Evolutionary conservation across 1,139 yeast genomes (phyloP), one percentile per base, ranked within the genome.

Genomic region (Candida frijolesensis): DNA sequence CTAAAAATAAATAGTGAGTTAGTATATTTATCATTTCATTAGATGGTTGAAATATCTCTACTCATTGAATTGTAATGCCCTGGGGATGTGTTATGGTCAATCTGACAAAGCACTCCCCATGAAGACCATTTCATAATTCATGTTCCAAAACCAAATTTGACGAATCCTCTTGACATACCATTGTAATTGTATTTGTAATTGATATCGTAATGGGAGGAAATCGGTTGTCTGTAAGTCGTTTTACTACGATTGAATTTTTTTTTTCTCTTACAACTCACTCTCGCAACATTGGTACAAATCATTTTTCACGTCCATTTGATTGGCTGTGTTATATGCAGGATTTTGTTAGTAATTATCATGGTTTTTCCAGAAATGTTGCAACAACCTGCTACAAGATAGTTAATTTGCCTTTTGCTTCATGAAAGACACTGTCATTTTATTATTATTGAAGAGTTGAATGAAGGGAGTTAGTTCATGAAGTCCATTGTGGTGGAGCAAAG

Each of bases 1-100:
- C 63, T 63, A 57, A 58, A 58, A 52, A 33, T 30, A 16, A 9
- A 9, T 6, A 25, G 10, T 19, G 2, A 22, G 57, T 56, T 56
- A 56, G 59, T 56, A 55, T 27, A 10, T 32, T 22, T 15, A 15
- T 27, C n/a, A 14, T 15, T 14, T 34, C 11, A 10, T 34, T 15
- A 2, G 11, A n/a, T 34, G 15, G 7, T 9, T 5, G 11, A 34
- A 8, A 25, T 9, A 25, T 25, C 29, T 25, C 9, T 25, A 8
- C 10, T 25, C 29, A 25, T 25, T 25, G 29, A 25, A 25, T 25
- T 25, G 29, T 9, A 25, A 25, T 25, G 29, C 29, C 29, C 29
- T 25, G 29, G 29, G 29, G 29, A 22, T 8, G 29, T 25, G 22
- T 3, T 3, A 4, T 19, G 4, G 4, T 19, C 22, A 19, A 4